A percentile compares a stretch with the other conserved stretches of the same genome.
phyloP scores from a whole-genome alignment of 805 yeast genomes.

The Zygosaccharomyces rouxii region DNA sequence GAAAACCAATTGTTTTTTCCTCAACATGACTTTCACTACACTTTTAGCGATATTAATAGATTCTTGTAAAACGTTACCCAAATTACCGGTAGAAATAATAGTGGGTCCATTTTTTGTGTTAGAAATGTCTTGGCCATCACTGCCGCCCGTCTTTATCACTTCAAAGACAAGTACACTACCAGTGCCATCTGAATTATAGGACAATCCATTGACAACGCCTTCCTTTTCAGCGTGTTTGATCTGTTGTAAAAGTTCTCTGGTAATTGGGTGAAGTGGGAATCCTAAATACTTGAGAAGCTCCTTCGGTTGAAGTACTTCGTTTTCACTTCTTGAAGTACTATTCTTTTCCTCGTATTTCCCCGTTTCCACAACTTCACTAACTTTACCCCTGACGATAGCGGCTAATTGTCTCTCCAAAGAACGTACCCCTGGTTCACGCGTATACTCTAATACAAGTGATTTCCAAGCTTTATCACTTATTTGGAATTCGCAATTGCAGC shows the following conservation, averaged over 20 bases:
- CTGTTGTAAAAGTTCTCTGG: constrained; percentile 41
- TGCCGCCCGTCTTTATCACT: constrained; percentile 58
- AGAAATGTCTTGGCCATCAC: constrained; percentile 15
- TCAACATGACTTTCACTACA: constrained; percentile 57
- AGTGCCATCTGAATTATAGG: constrained; percentile 81
- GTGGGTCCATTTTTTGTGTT: constrained; percentile 33
- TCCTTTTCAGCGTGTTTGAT: constrained; percentile 48
- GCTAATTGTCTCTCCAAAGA: constrained; percentile 71
- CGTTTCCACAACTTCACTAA: constrained; percentile 53
- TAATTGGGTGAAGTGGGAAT: constrained; percentile 45
- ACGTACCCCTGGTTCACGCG: constrained; percentile 85
- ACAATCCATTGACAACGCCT: constrained; percentile 84
- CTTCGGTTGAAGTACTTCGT: constrained; percentile 41
- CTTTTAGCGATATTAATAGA: constrained; percentile 75
- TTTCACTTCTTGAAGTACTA: constrained; percentile 23
- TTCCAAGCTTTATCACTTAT: constrained; percentile 53
- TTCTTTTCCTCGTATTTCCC: constrained; percentile 5
- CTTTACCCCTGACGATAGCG: constrained; percentile 73
- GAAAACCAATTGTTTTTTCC: constrained; percentile 15
- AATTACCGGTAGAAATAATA: constrained; percentile 70
- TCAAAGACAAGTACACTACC: constrained; percentile 81
- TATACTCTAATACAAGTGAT: constrained; percentile 61
- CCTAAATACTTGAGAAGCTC: constrained; percentile 72
- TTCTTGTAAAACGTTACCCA: constrained; percentile 78
- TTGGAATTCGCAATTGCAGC: constrained; percentile 34